Conservation (phyloP, 202 grass and related monocot species). For the Cymbopogon flexuosus region DNA sequence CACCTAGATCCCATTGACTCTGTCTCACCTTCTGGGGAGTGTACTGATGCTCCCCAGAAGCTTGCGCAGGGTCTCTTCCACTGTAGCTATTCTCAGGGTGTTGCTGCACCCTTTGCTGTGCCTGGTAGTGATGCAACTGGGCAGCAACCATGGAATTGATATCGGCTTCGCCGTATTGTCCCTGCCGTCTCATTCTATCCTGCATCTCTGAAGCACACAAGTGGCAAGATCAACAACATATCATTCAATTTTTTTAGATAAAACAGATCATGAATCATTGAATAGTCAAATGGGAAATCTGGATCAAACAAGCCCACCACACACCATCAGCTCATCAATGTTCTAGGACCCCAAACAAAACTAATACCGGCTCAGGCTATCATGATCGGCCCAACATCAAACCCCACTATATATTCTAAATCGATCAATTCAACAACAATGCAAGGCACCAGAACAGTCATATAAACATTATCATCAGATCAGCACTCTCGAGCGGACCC, state of each 20-base stretch:
- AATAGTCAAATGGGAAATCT: neutral
- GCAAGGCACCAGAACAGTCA: neutral
- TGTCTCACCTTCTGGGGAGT: slow-evolving; percentile 40
- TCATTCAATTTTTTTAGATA: neutral
- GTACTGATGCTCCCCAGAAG: slow-evolving; percentile 59
- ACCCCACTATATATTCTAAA: neutral
- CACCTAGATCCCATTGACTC: slow-evolving; percentile 76
- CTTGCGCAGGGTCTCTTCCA: slow-evolving; percentile 46
- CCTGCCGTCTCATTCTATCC: slow-evolving; percentile 69
- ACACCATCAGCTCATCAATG: neutral
- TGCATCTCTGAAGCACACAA: slow-evolving; percentile 8
- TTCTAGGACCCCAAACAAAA: neutral
- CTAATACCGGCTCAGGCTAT: neutral
- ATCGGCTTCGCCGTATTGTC: slow-evolving; percentile 56
- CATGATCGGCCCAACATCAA: neutral
- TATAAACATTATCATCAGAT: neutral
- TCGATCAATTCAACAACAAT: neutral
- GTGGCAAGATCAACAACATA: slow-evolving; percentile 9
- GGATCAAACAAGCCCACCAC: neutral
- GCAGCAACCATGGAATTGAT: slow-evolving; percentile 49
- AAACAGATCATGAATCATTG: neutral
- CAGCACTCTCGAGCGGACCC: neutral
- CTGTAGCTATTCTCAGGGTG: slow-evolving; percentile 53
- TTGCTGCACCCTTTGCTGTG: slow-evolving; percentile 55
- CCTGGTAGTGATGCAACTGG: slow-evolving; percentile 66